These are phyloP conservation scores for Entonaema liquescens DNA, from an alignment of 495 filamentous ascomycete species.

Conservation along the genomic window DNA sequence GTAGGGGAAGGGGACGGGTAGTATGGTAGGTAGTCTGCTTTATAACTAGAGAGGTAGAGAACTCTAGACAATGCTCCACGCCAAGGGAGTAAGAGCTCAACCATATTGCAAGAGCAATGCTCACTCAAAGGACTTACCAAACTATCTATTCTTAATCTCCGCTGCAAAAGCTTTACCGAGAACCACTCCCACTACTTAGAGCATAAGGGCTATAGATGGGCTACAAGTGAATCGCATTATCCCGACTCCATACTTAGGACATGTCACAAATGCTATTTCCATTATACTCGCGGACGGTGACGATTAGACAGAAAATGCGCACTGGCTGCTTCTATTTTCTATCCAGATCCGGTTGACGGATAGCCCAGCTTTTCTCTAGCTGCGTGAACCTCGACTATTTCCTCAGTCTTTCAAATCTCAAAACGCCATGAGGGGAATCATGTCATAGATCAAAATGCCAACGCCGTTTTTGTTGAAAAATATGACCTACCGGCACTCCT, in stretches of 20 bases:
- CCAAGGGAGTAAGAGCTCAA: too few relatives aligned
- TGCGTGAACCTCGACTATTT: conserved; percentile 32
- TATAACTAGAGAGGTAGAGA: too few relatives aligned
- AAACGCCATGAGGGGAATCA: conserved; percentile 53
- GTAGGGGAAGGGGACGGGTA: too few relatives aligned
- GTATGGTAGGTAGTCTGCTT: too few relatives aligned
- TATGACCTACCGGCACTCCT: conserved; percentile 56
- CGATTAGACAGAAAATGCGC: conserved; percentile 32
- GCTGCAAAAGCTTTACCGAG: not conserved
- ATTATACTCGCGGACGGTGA: not conserved
- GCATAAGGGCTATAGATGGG: too few relatives aligned
- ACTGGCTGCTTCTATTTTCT: conserved; percentile 36
- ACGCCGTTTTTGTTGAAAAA: conserved; percentile 66
- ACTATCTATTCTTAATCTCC: not conserved
- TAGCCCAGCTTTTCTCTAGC: conserved; percentile 42
- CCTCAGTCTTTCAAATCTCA: conserved; percentile 37
- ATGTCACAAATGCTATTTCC: not conserved
- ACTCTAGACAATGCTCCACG: too few relatives aligned
- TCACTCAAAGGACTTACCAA: not conserved
- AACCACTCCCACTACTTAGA: not conserved
- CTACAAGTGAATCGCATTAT: too few relatives aligned
- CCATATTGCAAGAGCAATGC: too few relatives aligned
- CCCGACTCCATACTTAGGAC: not conserved
- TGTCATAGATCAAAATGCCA: conserved; percentile 60
- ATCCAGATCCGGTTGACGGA: conserved; percentile 50